Evolutionary conservation across 2,329 filamentous ascomycete species (phyloP).

Genomic region (Ambrosiella cleistominuta): DNA sequence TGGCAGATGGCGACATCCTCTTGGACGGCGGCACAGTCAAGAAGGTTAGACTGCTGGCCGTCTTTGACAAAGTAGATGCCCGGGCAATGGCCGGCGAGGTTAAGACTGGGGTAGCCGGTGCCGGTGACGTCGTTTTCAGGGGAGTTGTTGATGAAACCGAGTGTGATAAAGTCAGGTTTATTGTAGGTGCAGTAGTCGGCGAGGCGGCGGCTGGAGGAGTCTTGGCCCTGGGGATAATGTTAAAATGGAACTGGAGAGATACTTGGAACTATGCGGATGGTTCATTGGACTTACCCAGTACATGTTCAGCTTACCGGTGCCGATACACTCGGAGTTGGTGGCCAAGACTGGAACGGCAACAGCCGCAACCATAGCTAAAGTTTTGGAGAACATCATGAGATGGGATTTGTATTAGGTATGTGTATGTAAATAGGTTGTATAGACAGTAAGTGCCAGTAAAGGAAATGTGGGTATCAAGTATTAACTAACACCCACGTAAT

Average conservation of each 20-base stretch:
- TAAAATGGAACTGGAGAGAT: constrained; percentile 8
- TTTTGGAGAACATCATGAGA: constrained; percentile 8
- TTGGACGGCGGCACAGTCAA: constrained; percentile 22
- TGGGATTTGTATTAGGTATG: constrained; percentile 2
- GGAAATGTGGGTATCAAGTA: not conserved
- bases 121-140: constrained; percentile 21
- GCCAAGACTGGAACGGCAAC: constrained; percentile 16
- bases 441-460: not conserved
- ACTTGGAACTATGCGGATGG: not conserved
- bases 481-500: not conserved
- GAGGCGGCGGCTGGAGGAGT: constrained; percentile 17
- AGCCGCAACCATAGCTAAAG: constrained; percentile 11
- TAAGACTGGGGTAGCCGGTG: constrained; percentile 23
- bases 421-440: not conserved
- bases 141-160: constrained; percentile 23
- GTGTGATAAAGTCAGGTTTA: constrained; percentile 22
- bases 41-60: constrained; percentile 18
- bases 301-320: constrained; percentile 22
- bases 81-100: constrained; percentile 25
- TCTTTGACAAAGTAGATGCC: constrained; percentile 16
- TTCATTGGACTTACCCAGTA: constrained; percentile 22
- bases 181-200: constrained; percentile 21
- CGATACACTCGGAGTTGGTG: constrained; percentile 11
- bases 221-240: constrained; percentile 20
- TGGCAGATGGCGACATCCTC: constrained; percentile 26